Conservation (phyloP, 1,284 basidiomycete genomes). For the Wolfiporia cocos region DNA sequence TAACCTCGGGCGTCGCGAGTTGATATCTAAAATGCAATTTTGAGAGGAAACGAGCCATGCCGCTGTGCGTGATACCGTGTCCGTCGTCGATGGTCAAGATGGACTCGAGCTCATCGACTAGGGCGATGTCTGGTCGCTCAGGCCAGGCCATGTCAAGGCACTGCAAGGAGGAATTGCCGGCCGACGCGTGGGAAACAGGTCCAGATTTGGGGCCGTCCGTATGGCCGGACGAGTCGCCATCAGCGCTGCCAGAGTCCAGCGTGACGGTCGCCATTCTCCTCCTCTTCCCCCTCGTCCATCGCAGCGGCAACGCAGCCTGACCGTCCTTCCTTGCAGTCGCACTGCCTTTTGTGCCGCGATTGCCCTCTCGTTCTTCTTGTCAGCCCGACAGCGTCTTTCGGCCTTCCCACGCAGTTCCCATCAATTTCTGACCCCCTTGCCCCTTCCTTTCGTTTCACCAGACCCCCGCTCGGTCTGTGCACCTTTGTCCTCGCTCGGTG, state of each 20-base stretch:
- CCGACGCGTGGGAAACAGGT: slow-evolving; percentile 5
- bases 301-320: background rate
- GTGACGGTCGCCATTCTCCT: slow-evolving; percentile 20
- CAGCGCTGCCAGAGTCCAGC: slow-evolving; percentile 14
- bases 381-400: slow-evolving; percentile 10
- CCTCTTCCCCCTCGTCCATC: slow-evolving; percentile 10
- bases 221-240: slow-evolving; percentile 11
- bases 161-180: background rate
- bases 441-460: slow-evolving; percentile 13
- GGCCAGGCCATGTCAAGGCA: background rate
- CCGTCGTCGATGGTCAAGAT: no score
- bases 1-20: no score
- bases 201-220: slow-evolving; percentile 16
- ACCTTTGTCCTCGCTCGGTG: background rate
- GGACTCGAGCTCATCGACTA: background rate
- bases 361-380: slow-evolving; percentile 8
- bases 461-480: slow-evolving; percentile 7
- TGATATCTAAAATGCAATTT: no score
- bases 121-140: background rate
- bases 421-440: slow-evolving; percentile 14
- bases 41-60: no score
- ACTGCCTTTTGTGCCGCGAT: background rate
- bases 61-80: no score
- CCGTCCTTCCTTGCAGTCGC: background rate
- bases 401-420: slow-evolving; percentile 19